phyloP scores from a whole-genome alignment of 2,329 filamentous ascomycete species.

The Aspergillus pseudonomiae region DNA sequence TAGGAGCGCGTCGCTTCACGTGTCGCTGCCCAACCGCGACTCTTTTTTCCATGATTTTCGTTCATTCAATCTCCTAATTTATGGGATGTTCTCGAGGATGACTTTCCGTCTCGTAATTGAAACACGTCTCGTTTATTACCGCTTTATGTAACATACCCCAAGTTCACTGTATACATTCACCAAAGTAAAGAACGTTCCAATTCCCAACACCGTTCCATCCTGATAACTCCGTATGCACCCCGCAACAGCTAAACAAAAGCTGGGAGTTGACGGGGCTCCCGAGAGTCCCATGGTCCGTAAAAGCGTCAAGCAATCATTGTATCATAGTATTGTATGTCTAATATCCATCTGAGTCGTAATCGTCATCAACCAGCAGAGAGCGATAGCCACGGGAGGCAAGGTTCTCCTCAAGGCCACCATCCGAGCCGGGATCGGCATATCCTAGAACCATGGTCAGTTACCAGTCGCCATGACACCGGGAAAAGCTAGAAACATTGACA shows the following conservation, averaged over 20 bases:
- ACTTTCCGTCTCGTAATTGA: not conserved
- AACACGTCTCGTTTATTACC: not conserved
- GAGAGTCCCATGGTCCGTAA: not conserved
- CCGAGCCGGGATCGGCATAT: conserved; percentile 83
- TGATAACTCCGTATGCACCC: not conserved
- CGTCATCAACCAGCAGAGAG: conserved; percentile 75
- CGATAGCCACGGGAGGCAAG: conserved; percentile 77
- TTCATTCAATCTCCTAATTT: not conserved
- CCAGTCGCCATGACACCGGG: not conserved
- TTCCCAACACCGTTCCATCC: not conserved
- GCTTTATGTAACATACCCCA: not conserved
- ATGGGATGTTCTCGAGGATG: not conserved
- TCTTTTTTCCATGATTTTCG: not conserved
- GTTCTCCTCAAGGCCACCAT: conserved; percentile 88
- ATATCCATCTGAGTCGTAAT: conserved; percentile 71
- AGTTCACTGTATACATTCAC: not conserved
- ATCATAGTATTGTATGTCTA: conserved; percentile 23
- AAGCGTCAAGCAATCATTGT: not conserved
- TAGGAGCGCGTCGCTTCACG: not conserved
- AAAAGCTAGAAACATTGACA: not conserved
- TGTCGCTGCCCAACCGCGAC: conserved; percentile 12
- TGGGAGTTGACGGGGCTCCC: not conserved
- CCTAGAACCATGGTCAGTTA: conserved; percentile 48
- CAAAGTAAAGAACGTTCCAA: not conserved
- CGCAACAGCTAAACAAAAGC: not conserved